These are phyloP conservation scores for Fraxinus sp. DNA, from an alignment of 305 asterid genomes.

Conservation along the genomic window DNA sequence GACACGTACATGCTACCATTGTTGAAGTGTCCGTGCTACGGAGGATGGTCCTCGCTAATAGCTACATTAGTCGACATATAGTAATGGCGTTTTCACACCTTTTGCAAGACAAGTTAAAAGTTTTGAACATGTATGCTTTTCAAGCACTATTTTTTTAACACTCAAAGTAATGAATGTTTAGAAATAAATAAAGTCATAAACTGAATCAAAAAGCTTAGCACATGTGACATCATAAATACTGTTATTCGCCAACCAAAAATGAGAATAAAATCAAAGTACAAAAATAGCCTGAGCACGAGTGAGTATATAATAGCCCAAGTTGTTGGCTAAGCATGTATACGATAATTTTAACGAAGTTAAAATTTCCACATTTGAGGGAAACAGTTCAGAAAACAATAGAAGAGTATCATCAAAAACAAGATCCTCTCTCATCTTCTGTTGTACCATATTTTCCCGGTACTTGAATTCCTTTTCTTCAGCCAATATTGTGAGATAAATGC, in stretches of 20 bases:
- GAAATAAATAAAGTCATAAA: background rate
- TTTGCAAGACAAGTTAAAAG: background rate
- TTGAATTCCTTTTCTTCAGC: background rate
- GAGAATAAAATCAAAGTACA: background rate
- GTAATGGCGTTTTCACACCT: background rate
- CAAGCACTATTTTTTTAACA: background rate
- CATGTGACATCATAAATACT: background rate
- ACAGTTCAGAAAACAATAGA: background rate
- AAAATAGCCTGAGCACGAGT: background rate
- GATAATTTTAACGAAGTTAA: background rate
- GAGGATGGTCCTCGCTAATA: background rate
- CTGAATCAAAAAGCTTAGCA: background rate
- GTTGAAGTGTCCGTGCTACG: no score
- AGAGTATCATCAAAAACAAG: background rate
- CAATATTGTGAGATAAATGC: background rate
- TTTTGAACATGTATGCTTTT: background rate
- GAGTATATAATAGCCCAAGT: background rate
- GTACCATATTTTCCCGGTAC: background rate
- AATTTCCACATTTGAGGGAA: background rate
- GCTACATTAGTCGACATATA: background rate
- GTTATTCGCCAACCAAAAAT: background rate
- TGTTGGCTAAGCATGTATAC: background rate
- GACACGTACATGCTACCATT: no score
- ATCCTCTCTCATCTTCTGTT: background rate
- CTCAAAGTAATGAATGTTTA: background rate